A percentile compares a stretch with the other conserved stretches of the same genome.
phyloP scores from a whole-genome alignment of 805 yeast species.

The Zygosaccharomyces pseudorouxii region DNA sequence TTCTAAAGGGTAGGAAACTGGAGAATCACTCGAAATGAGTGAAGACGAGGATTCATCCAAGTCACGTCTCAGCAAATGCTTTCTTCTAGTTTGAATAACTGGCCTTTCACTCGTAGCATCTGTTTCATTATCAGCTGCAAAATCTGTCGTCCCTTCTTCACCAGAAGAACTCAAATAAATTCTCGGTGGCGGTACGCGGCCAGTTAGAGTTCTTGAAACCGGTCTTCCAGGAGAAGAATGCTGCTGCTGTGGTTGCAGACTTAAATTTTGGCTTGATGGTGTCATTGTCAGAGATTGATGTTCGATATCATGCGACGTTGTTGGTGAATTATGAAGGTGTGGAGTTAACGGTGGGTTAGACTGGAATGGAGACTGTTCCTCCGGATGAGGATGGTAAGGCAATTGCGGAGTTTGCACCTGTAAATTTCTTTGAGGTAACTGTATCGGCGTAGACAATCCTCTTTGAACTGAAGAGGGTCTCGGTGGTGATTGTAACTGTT shows the following conservation, averaged over 20 bases:
- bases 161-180: constrained; percentile 10
- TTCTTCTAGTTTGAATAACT: neutral
- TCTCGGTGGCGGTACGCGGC: constrained; percentile 18
- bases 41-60: constrained; percentile 3
- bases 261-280: neutral
- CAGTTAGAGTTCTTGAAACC: constrained; percentile 11
- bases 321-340: neutral
- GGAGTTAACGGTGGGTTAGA: neutral
- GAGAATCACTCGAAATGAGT: constrained; percentile 3
- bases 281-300: neutral
- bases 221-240: neutral
- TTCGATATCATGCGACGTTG: neutral
- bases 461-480: neutral
- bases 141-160: constrained; percentile 1
- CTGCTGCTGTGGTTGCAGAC: neutral
- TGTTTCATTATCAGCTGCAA: constrained; percentile 3
- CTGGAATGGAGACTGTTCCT: neutral
- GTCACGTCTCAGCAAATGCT: neutral
- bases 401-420: neutral
- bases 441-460: neutral
- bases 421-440: neutral
- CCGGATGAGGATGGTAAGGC: neutral
- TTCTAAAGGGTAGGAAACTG: constrained; percentile 1
- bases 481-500: neutral
- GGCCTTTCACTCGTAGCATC: constrained; percentile 1